Base-by-base conservation (phyloP, 179 eudicot species). In the Dionaea muscipula region DNA sequence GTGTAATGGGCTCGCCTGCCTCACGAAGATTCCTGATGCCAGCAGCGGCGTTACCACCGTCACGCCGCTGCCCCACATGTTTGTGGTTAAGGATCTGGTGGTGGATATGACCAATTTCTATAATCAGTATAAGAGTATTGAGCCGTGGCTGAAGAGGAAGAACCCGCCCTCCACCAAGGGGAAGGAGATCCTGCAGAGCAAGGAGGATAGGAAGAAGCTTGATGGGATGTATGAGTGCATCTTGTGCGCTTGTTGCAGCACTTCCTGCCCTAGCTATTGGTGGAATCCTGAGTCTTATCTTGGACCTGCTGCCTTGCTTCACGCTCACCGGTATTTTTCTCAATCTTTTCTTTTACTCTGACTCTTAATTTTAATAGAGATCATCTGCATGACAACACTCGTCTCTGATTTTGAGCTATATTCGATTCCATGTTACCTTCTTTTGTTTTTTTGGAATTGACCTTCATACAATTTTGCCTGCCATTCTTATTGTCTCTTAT, bases 181-280 rank as follows among this genome's bases (percentile, higher is more conserved):
- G 72, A 91, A 88, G 59, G 98, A 91, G 95, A 64, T 77, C 39
- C 55, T 49, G 18, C 98, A 91, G 74, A 88, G 75, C 28, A 91
- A 91, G 69, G 84, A 75, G 60, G 94, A 91, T 53, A 68, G 98
- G 77, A 88, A 85, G 59, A 91, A 91, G 69, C 80, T 88, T 18
- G 98, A 91, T 72, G 98, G 96, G 64, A 91, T 91, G 98, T 88
- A 91, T 59, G 98, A 91, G 75, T 91, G 96, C 62, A 91, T 91
- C 55, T 52, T 91, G 35, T 91, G 98, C 33, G 91, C 98, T 51
- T 91, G 98, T 50, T 91, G 98, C 63, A 80, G 83, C 60, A 91
- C 98, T n/a, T 91, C 98, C 2, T 91, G 98, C 60, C 98, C 98
- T 35, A 91, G 98, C 59, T 91, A 91, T 69, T 91, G 98, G 98